Percentiles rank a stretch among this genome's conserved stretches.
Conservation (phyloP, 192 early-diverging fungal genomes). For the Obelidium mucronatum region DNA sequence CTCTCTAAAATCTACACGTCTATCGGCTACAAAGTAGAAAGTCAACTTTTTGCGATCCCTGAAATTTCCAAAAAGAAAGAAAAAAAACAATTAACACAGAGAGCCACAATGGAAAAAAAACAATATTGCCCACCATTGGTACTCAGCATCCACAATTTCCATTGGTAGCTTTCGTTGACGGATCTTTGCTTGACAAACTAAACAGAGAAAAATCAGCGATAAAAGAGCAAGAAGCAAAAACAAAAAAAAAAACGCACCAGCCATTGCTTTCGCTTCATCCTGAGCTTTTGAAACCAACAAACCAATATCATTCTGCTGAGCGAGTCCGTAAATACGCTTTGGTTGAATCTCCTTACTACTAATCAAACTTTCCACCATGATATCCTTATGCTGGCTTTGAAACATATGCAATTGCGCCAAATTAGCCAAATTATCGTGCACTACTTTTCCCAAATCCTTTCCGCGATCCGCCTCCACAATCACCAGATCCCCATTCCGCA, state of each 20-base stretch:
- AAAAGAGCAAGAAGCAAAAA: neutral
- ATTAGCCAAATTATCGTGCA: conserved; percentile 70
- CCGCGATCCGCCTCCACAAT: conserved; percentile 93
- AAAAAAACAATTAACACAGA: neutral
- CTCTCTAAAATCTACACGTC: conserved; percentile 95
- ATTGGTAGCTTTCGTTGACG: conserved; percentile 90
- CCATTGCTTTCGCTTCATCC: conserved; percentile 90
- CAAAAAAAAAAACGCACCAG: conserved; percentile 34
- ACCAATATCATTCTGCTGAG: conserved; percentile 80
- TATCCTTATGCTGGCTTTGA: conserved; percentile 59
- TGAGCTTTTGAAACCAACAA: conserved; percentile 81
- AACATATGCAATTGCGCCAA: conserved; percentile 56
- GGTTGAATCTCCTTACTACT: conserved; percentile 80
- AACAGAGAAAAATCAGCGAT: neutral
- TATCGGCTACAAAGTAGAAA: conserved; percentile 93
- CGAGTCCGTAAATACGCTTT: conserved; percentile 89
- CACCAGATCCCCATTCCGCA: conserved; percentile 76
- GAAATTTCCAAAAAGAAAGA: neutral
- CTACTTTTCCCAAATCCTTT: conserved; percentile 88
- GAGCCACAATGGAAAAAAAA: too few relatives aligned
- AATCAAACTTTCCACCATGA: conserved; percentile 53
- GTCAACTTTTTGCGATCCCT: conserved; percentile 97
- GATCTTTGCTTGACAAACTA: conserved; percentile 88
- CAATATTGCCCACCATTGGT: conserved; percentile 81
- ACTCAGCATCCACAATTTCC: conserved; percentile 97